These are phyloP conservation scores for Mycena rosella DNA, from an alignment of 768 basidiomycete species.

Conservation along the genomic window DNA sequence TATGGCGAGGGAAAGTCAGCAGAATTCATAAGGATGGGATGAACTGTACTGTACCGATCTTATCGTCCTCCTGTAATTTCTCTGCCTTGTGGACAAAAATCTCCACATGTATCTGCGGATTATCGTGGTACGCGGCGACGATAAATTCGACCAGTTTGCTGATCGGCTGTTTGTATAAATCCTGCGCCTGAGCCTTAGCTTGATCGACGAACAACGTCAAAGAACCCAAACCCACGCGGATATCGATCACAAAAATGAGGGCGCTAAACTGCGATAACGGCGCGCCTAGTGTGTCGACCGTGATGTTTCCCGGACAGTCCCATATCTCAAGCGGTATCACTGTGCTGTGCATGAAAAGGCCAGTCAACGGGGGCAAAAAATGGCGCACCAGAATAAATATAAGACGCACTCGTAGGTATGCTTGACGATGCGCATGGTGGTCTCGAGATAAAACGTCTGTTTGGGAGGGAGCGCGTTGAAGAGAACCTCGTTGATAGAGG, in stretches of 20 bases:
- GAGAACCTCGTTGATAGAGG: constrained; percentile 91
- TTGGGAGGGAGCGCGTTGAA: constrained; percentile 88
- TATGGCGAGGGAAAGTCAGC: constrained; percentile 11
- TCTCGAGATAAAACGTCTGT: constrained; percentile 91
- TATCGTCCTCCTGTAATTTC: constrained; percentile 90
- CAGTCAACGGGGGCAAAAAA: constrained; percentile 21
- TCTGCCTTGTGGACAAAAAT: constrained; percentile 98
- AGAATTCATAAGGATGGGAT: background rate
- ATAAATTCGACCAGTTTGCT: constrained; percentile 86
- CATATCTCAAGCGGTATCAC: constrained; percentile 94
- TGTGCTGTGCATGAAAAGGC: constrained; percentile 64
- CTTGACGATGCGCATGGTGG: constrained; percentile 82
- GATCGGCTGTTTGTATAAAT: constrained; percentile 88
- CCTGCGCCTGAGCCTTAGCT: constrained; percentile 55
- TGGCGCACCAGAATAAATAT: constrained; percentile 9
- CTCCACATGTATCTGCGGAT: constrained; percentile 84
- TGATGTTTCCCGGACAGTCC: constrained; percentile 92
- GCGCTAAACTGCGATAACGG: constrained; percentile 85
- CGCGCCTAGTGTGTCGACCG: constrained; percentile 81
- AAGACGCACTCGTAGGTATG: constrained; percentile 82
- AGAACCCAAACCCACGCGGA: constrained; percentile 72
- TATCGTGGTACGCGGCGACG: constrained; percentile 78
- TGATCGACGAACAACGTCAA: background rate
- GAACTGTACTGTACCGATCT: constrained; percentile 77
- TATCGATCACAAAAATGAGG: constrained; percentile 95